phyloP scores from a whole-genome alignment of 768 basidiomycete genomes.

The Aureoboletus auriporus region DNA sequence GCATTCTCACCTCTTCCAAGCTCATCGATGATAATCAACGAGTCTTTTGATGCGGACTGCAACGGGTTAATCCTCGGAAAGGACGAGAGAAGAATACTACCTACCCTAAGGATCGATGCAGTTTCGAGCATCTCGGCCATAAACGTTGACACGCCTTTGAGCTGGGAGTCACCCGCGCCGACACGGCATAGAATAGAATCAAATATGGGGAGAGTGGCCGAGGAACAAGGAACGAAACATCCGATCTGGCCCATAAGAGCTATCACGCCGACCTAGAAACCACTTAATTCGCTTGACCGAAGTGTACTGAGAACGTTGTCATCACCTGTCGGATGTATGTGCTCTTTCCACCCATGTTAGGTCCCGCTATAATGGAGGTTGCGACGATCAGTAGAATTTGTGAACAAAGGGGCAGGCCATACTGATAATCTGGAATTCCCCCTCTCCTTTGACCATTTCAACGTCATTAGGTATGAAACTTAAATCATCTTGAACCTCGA shows the following conservation, averaged over 20 bases:
- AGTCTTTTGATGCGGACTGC: slow-evolving; percentile 88
- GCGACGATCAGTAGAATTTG: neutral
- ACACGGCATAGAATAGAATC: slow-evolving; percentile 95
- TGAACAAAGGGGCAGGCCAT: slow-evolving; percentile 16
- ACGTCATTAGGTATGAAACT: slow-evolving; percentile 95
- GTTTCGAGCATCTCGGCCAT: slow-evolving; percentile 99
- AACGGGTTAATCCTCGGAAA: neutral
- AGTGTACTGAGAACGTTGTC: neutral
- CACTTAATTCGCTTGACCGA: neutral
- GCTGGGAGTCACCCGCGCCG: slow-evolving; percentile 94
- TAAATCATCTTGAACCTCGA: slow-evolving; percentile 94
- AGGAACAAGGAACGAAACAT: slow-evolving; percentile 89
- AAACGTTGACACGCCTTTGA: slow-evolving; percentile 97
- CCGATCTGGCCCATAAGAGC: slow-evolving; percentile 95
- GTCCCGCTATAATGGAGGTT: slow-evolving; percentile 59
- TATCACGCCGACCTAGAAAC: slow-evolving; percentile 79
- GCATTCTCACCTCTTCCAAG: slow-evolving; percentile 69
- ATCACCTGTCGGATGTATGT: slow-evolving; percentile 91
- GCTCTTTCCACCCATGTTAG: slow-evolving; percentile 99
- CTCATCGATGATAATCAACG: slow-evolving; percentile 96
- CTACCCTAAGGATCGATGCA: slow-evolving; percentile 84
- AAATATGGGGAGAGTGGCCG: slow-evolving; percentile 86
- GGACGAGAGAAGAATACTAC: slow-evolving; percentile 17
- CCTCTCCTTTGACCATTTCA: slow-evolving; percentile 89
- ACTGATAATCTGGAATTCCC: slow-evolving; percentile 97